phyloP scores from a whole-genome alignment of 2,329 filamentous ascomycete species.

The Penicillium sp. region DNA sequence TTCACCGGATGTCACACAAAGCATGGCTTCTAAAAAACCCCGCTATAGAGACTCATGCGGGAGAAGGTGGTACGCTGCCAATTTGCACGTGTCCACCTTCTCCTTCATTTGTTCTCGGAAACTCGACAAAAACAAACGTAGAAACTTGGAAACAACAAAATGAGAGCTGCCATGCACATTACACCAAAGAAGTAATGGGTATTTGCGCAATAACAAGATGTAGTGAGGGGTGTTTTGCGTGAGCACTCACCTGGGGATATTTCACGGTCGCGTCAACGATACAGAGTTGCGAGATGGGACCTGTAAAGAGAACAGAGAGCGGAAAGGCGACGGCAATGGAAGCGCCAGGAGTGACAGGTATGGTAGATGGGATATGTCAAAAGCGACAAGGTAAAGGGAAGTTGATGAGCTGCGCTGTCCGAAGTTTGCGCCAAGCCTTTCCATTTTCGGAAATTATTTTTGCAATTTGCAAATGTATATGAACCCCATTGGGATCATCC shows the following conservation, averaged over 20 bases:
- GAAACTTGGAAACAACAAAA: not conserved
- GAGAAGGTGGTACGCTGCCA: not conserved
- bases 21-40: not conserved
- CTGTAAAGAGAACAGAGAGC: not conserved
- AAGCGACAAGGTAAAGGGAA: not conserved
- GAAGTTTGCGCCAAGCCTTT: conserved; percentile 23
- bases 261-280: not conserved
- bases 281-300: not conserved
- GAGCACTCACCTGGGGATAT: conserved; percentile 14
- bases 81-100: conserved; percentile 12
- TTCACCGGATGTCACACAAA: not conserved
- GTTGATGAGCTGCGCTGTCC: conserved; percentile 11
- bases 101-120: not conserved
- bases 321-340: conserved; percentile 1
- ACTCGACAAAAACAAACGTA: not conserved
- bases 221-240: conserved; percentile 12
- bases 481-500: no score
- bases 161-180: not conserved
- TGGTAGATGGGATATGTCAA: not conserved
- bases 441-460: conserved; percentile 20
- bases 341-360: not conserved
- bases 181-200: not conserved
- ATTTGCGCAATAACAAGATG: conserved; percentile 4
- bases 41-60: not conserved
- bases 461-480: not conserved